A percentile compares a stretch with the other conserved stretches of the same genome.
phyloP scores from a whole-genome alignment of 2,329 filamentous ascomycete species.

The Nemania sp. region DNA sequence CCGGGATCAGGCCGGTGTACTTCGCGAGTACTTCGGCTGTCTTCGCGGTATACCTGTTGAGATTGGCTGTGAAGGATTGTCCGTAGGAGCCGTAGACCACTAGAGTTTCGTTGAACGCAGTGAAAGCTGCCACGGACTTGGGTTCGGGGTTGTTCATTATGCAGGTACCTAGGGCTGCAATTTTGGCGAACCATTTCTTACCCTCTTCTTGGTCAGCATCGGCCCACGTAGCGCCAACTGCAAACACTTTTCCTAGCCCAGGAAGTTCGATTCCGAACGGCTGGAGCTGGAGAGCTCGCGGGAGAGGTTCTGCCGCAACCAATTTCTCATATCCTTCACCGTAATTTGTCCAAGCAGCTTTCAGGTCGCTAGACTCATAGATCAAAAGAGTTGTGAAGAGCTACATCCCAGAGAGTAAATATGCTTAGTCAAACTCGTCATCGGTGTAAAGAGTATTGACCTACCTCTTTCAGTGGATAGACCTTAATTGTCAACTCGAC shows the following conservation, averaged over 20 bases:
- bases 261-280: conserved; percentile 41
- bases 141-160: conserved; percentile 26
- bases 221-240: conserved; percentile 41
- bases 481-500: conserved; percentile 47
- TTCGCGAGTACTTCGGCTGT: conserved; percentile 36
- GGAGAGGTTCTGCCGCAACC: conserved; percentile 3
- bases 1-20: conserved; percentile 30
- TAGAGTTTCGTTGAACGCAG: conserved; percentile 30
- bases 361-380: conserved; percentile 42
- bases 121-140: conserved; percentile 20
- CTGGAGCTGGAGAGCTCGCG: conserved; percentile 29
- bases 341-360: conserved; percentile 15
- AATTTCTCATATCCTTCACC: conserved; percentile 25
- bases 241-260: conserved; percentile 36
- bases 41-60: conserved; percentile 36
- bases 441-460: neutral
- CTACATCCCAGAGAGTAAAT: neutral
- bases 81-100: conserved; percentile 31
- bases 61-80: conserved; percentile 28
- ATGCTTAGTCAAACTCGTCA: neutral
- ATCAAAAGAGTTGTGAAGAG: conserved; percentile 32
- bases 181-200: conserved; percentile 26
- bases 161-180: conserved; percentile 22
- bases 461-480: conserved; percentile 42
- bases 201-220: conserved; percentile 37